Conservation (phyloP, 2,329 filamentous ascomycete species). For the Colletotrichum horii region DNA sequence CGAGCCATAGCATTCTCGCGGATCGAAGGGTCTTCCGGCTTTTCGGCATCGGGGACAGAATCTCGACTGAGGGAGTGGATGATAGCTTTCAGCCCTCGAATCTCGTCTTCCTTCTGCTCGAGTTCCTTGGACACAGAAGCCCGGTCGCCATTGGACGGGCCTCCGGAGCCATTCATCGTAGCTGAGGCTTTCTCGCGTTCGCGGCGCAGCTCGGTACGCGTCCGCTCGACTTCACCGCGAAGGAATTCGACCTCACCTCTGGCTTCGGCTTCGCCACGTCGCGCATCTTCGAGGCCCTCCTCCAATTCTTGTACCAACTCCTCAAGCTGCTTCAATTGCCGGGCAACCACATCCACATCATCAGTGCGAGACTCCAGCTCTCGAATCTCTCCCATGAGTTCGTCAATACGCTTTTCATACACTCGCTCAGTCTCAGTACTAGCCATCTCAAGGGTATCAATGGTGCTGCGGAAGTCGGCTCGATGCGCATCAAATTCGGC, state of each 20-base stretch:
- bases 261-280: slow-evolving; percentile 92
- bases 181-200: slow-evolving; percentile 84
- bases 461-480: slow-evolving; percentile 94
- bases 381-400: slow-evolving; percentile 80
- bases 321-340: slow-evolving; percentile 92
- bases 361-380: slow-evolving; percentile 83
- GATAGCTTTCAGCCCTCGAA: slow-evolving; percentile 94
- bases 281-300: slow-evolving; percentile 93
- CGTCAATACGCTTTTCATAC: slow-evolving; percentile 91
- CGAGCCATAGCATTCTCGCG: slow-evolving; percentile 59
- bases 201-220: slow-evolving; percentile 82
- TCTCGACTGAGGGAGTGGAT: slow-evolving; percentile 93
- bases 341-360: slow-evolving; percentile 90
- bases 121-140: slow-evolving; percentile 72
- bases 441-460: slow-evolving; percentile 94
- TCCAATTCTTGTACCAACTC: slow-evolving; percentile 96
- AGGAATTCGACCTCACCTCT: slow-evolving; percentile 95
- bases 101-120: slow-evolving; percentile 96
- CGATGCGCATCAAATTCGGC: slow-evolving; percentile 94
- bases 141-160: slow-evolving; percentile 40
- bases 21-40: slow-evolving; percentile 12
- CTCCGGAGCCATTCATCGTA: slow-evolving; percentile 53
- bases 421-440: slow-evolving; percentile 95
- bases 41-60: slow-evolving; percentile 52
- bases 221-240: slow-evolving; percentile 91